Evolutionary conservation across 1,139 yeast species (phyloP).

Genomic region (Geotrichum klebahnii): DNA sequence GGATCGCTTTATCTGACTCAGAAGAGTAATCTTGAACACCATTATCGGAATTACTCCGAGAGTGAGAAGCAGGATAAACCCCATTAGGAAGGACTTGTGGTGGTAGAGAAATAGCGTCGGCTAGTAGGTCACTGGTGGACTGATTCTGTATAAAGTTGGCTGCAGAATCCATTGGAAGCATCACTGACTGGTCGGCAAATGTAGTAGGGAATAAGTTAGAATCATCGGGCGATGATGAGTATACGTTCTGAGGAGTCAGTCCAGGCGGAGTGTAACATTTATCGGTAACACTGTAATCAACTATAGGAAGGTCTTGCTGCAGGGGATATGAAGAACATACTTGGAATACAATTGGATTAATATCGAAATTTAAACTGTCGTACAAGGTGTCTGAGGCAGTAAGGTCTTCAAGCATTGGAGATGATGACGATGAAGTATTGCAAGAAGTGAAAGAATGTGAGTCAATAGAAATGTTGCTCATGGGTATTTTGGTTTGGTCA

Average conservation of each 20-base stretch:
- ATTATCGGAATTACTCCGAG: neutral
- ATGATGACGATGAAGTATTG: neutral
- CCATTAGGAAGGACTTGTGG: neutral
- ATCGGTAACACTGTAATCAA: neutral
- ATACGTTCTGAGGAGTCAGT: constrained; percentile 2
- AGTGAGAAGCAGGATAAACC: constrained; percentile 5
- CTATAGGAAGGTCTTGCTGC: neutral
- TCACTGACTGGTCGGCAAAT: neutral
- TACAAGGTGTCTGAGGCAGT: neutral
- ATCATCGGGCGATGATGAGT: neutral
- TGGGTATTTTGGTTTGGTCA: neutral
- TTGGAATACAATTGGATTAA: neutral
- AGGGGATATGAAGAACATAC: neutral
- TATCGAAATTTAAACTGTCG: neutral
- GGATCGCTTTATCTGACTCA: neutral
- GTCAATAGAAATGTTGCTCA: neutral
- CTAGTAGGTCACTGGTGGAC: neutral
- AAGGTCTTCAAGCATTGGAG: neutral
- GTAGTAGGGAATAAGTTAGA: neutral
- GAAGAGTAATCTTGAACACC: neutral
- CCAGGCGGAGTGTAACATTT: neutral
- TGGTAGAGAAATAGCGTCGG: neutral
- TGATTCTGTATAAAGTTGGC: neutral
- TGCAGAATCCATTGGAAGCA: neutral
- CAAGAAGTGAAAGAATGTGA: neutral